Evolutionary conservation across 1,284 basidiomycete genomes (phyloP).

Genomic region (Phellinidium pouzarii): DNA sequence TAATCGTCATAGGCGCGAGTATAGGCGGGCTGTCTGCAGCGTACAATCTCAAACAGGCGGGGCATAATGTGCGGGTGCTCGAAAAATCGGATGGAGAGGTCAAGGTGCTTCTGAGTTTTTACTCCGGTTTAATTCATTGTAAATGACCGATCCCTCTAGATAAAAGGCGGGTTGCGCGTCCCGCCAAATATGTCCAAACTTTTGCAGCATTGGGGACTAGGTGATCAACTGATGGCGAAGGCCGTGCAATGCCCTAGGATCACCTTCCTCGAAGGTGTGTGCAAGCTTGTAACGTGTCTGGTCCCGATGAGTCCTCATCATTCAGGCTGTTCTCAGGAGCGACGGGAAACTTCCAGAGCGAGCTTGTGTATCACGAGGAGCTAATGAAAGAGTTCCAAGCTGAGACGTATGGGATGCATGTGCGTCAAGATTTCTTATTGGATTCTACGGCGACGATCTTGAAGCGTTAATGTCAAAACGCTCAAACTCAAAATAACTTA

Average conservation of each 20-base stretch:
- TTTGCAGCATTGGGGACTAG: constrained; percentile 26
- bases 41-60: constrained; percentile 38
- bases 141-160: background rate
- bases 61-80: constrained; percentile 46
- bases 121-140: background rate
- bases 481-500: background rate
- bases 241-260: constrained; percentile 4
- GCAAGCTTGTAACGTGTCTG: background rate
- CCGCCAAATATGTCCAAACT: constrained; percentile 27
- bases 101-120: background rate
- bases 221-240: constrained; percentile 18
- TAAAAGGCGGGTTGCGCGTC: constrained; percentile 26
- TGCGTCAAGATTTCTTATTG: constrained; percentile 1
- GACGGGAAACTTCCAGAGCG: constrained; percentile 7
- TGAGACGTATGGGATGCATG: constrained; percentile 9
- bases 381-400: constrained; percentile 17
- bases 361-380: constrained; percentile 10
- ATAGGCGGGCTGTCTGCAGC: constrained; percentile 43
- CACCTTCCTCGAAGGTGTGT: constrained; percentile 9
- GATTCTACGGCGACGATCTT: background rate
- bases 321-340: background rate
- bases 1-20: constrained; percentile 23
- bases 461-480: too few species aligned
- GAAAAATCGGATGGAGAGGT: constrained; percentile 26
- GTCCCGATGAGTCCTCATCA: too few species aligned